Base-by-base conservation (phyloP, 1,284 basidiomycete species). In the Mycena sp. region DNA sequence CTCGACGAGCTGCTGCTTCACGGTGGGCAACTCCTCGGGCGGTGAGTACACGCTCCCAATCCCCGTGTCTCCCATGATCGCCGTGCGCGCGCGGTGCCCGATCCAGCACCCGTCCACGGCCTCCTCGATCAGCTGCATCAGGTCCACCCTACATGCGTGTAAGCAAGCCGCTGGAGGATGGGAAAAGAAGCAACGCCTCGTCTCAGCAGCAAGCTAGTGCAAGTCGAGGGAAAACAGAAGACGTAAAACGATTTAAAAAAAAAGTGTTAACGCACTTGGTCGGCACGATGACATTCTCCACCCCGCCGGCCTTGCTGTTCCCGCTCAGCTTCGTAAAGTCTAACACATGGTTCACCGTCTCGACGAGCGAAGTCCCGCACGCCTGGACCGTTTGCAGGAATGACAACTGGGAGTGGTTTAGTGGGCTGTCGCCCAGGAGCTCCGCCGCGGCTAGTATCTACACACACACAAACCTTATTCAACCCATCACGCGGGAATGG, bases 311-410 rank as follows among this genome's bases (percentile, higher is more conserved):
- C 74, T 92, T 93, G 41, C 89, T 82, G 68, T 91, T 92, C n/a
- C 95, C 95, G 71, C 93, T 96, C 21, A 98, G 84, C 75, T 98
- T 98, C 35, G 96, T 98, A 74, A 97, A 98, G 76, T 98, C 96
- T 37, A 99, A 83, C 6, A 99, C 96, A 72, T 99, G 96, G 73
- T 98, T 98, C 61, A 99, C 96, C 3, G 92, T 93, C 78, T 94
- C 92, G 16, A 92, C 90, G 4, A 94, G 82, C 1, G 92, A 93
- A 19, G 89, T 93, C 17, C 92, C 92, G 70, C 93, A 94, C n/a
- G 92, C 92, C 73, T 93, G 90, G 1, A 94, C 90, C 0, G 94
- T 96, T 72, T 94, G 91, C 58, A 98, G 80, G 78, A 96, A 98
- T 0, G 95, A 95, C 4, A 83, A 78, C 75, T 99, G 96, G 23